phyloP scores from a whole-genome alignment of 2,329 filamentous ascomycete genomes.

The Plectosphaerella cucumerina region DNA sequence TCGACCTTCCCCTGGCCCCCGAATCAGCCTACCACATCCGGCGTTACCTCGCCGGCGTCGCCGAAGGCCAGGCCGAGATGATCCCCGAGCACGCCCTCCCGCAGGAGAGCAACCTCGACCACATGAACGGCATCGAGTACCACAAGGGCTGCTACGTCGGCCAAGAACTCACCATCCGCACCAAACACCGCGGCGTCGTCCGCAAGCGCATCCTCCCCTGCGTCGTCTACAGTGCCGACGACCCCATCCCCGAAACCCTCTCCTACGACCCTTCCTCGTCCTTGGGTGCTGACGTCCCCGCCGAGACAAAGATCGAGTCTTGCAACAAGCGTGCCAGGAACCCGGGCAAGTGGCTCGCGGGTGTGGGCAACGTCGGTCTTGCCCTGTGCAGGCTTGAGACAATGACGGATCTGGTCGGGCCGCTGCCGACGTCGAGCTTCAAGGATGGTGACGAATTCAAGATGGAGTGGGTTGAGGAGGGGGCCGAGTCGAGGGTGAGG shows the following conservation, averaged over 20 bases:
- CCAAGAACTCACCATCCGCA: slow-evolving; percentile 94
- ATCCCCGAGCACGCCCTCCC: slow-evolving; percentile 68
- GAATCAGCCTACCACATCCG: slow-evolving; percentile 67
- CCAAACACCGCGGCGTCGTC: slow-evolving; percentile 89
- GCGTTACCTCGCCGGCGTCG: slow-evolving; percentile 73
- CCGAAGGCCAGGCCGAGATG: slow-evolving; percentile 83
- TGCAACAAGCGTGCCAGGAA: slow-evolving; percentile 59
- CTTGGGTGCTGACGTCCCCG: slow-evolving; percentile 33
- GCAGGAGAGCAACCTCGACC: slow-evolving; percentile 84
- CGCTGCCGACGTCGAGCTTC: slow-evolving; percentile 62
- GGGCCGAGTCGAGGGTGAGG: slow-evolving; percentile 27
- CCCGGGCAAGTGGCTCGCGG: slow-evolving; percentile 75
- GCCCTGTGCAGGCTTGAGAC: slow-evolving; percentile 82
- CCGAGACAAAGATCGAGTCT: slow-evolving; percentile 45
- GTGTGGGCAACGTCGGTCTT: slow-evolving; percentile 81
- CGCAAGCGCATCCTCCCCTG: slow-evolving; percentile 85
- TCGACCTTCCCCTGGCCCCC: slow-evolving; percentile 41
- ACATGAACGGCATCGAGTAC: slow-evolving; percentile 83
- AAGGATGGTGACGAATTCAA: slow-evolving; percentile 38
- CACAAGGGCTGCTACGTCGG: slow-evolving; percentile 96
- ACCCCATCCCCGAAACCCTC: slow-evolving; percentile 32
- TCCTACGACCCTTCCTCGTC: slow-evolving; percentile 34
- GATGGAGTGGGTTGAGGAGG: slow-evolving; percentile 10
- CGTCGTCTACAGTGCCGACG: slow-evolving; percentile 57
- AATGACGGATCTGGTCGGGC: slow-evolving; percentile 78